A percentile compares a stretch with the other conserved stretches of the same genome.
Evolutionary conservation across 257 asterid genomes (phyloP).

Genomic region (Lycium barbarum): DNA sequence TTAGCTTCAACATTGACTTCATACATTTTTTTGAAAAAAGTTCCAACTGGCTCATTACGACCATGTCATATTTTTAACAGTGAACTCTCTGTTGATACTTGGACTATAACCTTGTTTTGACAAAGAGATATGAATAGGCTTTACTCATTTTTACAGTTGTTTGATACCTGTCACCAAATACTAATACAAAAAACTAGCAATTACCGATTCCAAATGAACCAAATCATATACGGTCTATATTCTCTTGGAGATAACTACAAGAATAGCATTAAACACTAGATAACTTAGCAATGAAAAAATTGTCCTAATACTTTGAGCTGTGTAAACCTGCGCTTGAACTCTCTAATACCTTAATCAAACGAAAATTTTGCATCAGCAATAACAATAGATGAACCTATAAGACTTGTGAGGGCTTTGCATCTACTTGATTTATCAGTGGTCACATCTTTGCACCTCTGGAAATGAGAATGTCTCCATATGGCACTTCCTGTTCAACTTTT

Average conservation of each 20-base stretch:
- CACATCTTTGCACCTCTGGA: too few relatives aligned
- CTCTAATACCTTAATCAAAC: background rate
- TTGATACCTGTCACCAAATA: background rate
- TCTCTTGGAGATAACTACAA: background rate
- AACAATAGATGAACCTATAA: constrained; percentile 14
- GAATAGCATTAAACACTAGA: background rate
- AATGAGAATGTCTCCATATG: too few relatives aligned
- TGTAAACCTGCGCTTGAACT: background rate
- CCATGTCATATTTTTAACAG: background rate
- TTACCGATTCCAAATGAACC: background rate
- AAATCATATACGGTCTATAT: background rate
- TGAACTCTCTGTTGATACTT: background rate
- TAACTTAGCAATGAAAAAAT: background rate
- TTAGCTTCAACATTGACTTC: background rate
- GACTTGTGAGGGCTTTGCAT: background rate
- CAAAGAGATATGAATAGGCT: background rate
- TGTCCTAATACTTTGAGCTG: background rate
- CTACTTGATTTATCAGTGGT: constrained; percentile 26
- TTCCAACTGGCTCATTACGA: background rate
- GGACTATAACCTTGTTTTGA: background rate
- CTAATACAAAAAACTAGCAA: background rate
- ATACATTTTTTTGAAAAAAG: background rate
- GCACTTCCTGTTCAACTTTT: too few relatives aligned
- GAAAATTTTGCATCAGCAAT: background rate
- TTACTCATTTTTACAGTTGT: background rate